Percentiles rank a stretch among this genome's conserved stretches.
phyloP scores from a whole-genome alignment of 176 grass and related monocot genomes.

The Sorghum bicolor region Sorghum_bicolor_NCBIv3 NC_012870.2:72189501-72190000 shows the following conservation, averaged over 20 bases:
- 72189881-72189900: constrained; percentile 87
- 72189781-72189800: constrained; percentile 73
- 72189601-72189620: not conserved
- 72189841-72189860: constrained; percentile 89
- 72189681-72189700: not conserved
- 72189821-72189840: constrained; percentile 84
- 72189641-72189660: not conserved
- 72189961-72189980: constrained; percentile 17
- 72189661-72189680: not conserved
- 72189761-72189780: constrained; percentile 56
- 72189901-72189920: constrained; percentile 74
- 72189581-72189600: not conserved
- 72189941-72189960: constrained; percentile 40
- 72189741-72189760: constrained; percentile 15
- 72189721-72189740: not conserved
- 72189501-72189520: not conserved
- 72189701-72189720: not conserved
- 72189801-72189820: constrained; percentile 71
- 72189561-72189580: not conserved
- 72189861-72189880: constrained; percentile 97
- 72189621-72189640: not conserved
- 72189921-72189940: constrained; percentile 69
- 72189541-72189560: not conserved
- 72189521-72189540: not conserved
- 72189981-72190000: constrained; percentile 30